A percentile compares a stretch with the other conserved stretches of the same genome.
phyloP scores from a whole-genome alignment of 2,329 filamentous ascomycete species.

The Cladosporium austrohemisphaericum region DNA sequence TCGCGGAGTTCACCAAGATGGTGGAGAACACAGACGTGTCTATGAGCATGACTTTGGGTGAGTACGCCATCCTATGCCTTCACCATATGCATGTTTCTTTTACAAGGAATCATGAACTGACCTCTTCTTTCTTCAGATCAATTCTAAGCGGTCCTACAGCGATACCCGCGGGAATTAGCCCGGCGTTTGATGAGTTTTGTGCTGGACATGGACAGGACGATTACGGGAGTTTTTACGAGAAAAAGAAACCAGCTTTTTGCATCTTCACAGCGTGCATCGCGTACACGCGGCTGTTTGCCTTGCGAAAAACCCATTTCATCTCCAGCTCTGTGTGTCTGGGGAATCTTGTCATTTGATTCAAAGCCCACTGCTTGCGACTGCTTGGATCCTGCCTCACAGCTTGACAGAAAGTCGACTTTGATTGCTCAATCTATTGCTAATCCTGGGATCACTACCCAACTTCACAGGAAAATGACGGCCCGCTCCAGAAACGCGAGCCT shows the following conservation, averaged over 20 bases:
- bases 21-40: constrained; percentile 84
- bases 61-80: constrained; percentile 27
- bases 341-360: too few relatives aligned
- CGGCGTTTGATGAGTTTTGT: background rate
- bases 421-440: too few relatives aligned
- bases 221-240: constrained; percentile 2
- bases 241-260: constrained; percentile 2
- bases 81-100: too few relatives aligned
- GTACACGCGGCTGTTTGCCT: background rate
- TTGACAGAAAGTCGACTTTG: too few relatives aligned
- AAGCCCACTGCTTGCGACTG: too few relatives aligned
- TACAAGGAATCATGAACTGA: background rate
- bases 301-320: background rate
- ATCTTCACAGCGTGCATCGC: constrained; percentile 6
- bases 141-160: constrained; percentile 10
- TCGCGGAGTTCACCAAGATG: constrained; percentile 98
- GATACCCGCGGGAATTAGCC: constrained; percentile 11
- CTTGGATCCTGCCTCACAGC: too few relatives aligned
- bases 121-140: background rate
- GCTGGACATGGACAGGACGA: background rate
- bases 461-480: background rate
- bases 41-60: constrained; percentile 66
- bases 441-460: too few relatives aligned
- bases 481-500: constrained; percentile 1
- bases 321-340: too few relatives aligned